Evolutionary conservation across 345 rosid genomes (phyloP).

Genomic region (Carallia pectinifolia): DNA sequence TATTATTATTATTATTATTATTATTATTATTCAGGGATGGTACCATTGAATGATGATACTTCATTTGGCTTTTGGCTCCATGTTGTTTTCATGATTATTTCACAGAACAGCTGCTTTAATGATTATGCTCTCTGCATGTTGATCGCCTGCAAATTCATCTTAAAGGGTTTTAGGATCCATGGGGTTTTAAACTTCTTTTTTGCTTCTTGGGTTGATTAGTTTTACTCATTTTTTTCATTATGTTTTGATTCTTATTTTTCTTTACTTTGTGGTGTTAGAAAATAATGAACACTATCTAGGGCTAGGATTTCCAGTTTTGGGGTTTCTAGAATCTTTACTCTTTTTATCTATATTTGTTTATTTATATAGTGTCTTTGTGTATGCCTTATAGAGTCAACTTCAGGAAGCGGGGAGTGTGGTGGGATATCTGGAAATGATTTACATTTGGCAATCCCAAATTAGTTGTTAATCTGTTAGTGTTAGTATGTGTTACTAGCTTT

Average conservation of each 20-base stretch:
- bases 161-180: not conserved
- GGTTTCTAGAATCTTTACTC: not conserved
- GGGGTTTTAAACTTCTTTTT: constrained; percentile 11
- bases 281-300: no score
- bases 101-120: constrained; percentile 19
- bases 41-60: constrained; percentile 4
- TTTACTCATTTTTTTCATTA: not conserved
- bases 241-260: no score
- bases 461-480: not conserved
- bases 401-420: constrained; percentile 15
- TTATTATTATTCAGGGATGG: no score
- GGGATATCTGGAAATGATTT: constrained; percentile 10
- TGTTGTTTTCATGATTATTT: constrained; percentile 26
- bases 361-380: not conserved
- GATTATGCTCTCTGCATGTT: constrained; percentile 31
- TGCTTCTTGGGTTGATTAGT: constrained; percentile 17
- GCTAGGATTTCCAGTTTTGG: no score
- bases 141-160: constrained; percentile 15
- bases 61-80: constrained; percentile 11
- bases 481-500: constrained; percentile 2
- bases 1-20: no score
- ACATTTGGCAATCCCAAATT: constrained; percentile 5
- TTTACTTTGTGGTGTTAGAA: no score
- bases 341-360: not conserved
- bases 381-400: constrained; percentile 5